These are phyloP conservation scores for Cryptococcus floricola DNA, from an alignment of 1,284 basidiomycete genomes.

Conservation along the genomic window DNA sequence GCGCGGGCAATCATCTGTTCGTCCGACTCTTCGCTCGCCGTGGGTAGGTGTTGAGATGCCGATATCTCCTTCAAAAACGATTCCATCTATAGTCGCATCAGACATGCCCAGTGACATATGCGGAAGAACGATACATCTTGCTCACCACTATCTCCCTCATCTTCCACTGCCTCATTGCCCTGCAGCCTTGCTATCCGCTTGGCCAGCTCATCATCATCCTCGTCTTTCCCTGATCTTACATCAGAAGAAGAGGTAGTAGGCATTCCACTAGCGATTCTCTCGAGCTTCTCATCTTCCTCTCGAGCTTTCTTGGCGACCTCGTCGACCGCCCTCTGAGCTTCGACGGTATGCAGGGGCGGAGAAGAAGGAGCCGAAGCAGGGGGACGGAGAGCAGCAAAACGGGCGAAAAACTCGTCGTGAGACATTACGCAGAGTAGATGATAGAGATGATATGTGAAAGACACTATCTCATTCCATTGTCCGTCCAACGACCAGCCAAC, in stretches of 20 bases:
- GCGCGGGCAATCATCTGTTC: constrained; percentile 1
- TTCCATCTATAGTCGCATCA: constrained; percentile 9
- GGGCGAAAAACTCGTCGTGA: constrained; percentile 20
- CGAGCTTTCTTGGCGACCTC: constrained; percentile 8
- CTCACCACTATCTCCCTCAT: background rate
- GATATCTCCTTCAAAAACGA: constrained; percentile 9
- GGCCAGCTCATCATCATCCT: constrained; percentile 12
- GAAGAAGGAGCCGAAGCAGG: background rate
- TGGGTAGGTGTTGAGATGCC: background rate
- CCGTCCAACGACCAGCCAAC: too few species aligned
- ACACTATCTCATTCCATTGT: too few species aligned
- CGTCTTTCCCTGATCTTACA: background rate
- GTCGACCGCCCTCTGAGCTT: background rate
- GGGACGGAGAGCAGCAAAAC: constrained; percentile 24
- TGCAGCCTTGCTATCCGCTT: constrained; percentile 16
- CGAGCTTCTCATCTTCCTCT: constrained; percentile 28
- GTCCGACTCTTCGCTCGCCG: background rate
- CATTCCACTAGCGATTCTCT: constrained; percentile 23
- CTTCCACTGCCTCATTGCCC: constrained; percentile 1
- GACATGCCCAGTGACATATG: background rate
- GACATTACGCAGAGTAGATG: background rate
- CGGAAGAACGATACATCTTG: constrained; percentile 5
- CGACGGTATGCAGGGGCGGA: background rate
- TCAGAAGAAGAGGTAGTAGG: background rate
- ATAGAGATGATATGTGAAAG: too few species aligned